phyloP scores from a whole-genome alignment of 805 yeast species.

The Blastobotrys americana region DNA sequence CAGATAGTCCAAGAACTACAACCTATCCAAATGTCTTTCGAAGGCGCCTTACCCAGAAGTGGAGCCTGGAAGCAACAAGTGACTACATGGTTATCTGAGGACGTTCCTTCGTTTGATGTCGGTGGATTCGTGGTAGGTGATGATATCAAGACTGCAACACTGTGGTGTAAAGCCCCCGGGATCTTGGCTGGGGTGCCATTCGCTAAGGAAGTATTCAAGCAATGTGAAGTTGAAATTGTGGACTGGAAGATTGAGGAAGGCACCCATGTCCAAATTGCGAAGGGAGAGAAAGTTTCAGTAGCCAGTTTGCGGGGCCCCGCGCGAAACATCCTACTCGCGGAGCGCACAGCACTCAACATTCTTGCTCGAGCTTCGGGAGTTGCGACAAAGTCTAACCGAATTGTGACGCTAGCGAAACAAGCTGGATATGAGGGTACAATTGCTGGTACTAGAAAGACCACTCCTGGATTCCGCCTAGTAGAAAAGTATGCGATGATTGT shows the following conservation, averaged over 20 bases:
- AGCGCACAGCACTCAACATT: conserved; percentile 77
- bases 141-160: conserved; percentile 59
- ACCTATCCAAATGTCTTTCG: background rate
- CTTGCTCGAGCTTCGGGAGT: conserved; percentile 80
- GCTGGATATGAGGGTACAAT: conserved; percentile 73
- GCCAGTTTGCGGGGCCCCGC: conserved; percentile 79
- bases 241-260: conserved; percentile 79
- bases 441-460: conserved; percentile 96
- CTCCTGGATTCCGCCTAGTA: conserved; percentile 83
- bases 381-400: conserved; percentile 62
- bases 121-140: conserved; percentile 95
- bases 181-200: conserved; percentile 82
- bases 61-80: conserved; percentile 80
- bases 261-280: conserved; percentile 40
- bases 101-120: conserved; percentile 87
- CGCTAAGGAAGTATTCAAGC: conserved; percentile 74
- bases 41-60: conserved; percentile 46
- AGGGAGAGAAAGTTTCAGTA: conserved; percentile 57
- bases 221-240: conserved; percentile 54
- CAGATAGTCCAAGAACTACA: too few species aligned
- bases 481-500: conserved; percentile 94
- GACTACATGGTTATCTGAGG: conserved; percentile 72
- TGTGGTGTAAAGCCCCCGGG: conserved; percentile 77
- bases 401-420: conserved; percentile 54
- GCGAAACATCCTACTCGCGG: conserved; percentile 70